These are phyloP conservation scores for Termitomyces titanicus DNA, from an alignment of 768 basidiomycete species.

Conservation along the genomic window DNA sequence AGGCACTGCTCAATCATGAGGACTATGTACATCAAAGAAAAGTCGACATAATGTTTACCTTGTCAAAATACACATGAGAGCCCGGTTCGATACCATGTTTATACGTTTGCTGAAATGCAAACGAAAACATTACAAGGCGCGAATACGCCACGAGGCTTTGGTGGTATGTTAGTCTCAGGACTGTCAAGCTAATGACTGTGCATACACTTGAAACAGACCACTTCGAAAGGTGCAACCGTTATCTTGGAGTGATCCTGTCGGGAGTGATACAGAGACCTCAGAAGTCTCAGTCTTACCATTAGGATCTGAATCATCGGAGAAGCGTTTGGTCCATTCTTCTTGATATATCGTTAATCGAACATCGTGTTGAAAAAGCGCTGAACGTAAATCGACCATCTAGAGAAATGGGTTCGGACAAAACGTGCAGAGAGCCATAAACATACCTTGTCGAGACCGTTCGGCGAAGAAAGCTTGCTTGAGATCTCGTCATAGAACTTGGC, in stretches of 20 bases:
- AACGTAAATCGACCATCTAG: conserved; percentile 64
- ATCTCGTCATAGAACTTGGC: conserved; percentile 75
- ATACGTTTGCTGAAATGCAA: conserved; percentile 80
- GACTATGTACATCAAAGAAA: neutral
- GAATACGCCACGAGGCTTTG: conserved; percentile 70
- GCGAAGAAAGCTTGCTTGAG: conserved; percentile 65
- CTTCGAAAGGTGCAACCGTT: conserved; percentile 58
- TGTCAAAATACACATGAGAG: conserved; percentile 64
- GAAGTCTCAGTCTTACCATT: conserved; percentile 35
- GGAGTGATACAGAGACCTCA: neutral
- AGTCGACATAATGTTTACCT: conserved; percentile 46
- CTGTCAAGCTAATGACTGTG: conserved; percentile 1
- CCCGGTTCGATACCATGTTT: conserved; percentile 59
- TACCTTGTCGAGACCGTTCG: conserved; percentile 70
- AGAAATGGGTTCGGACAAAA: neutral
- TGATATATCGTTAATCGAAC: conserved; percentile 52
- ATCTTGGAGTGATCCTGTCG: conserved; percentile 34
- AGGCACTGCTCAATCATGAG: conserved; percentile 53
- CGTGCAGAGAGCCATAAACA: neutral
- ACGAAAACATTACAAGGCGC: conserved; percentile 81
- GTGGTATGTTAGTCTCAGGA: conserved; percentile 5
- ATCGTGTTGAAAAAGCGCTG: conserved; percentile 65
- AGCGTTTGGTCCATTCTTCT: conserved; percentile 64
- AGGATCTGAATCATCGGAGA: conserved; percentile 58
- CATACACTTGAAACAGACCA: conserved; percentile 75